These are phyloP conservation scores for Penicillium robsamsonii DNA, from an alignment of 495 filamentous ascomycete genomes.

Conservation along the genomic window DNA sequence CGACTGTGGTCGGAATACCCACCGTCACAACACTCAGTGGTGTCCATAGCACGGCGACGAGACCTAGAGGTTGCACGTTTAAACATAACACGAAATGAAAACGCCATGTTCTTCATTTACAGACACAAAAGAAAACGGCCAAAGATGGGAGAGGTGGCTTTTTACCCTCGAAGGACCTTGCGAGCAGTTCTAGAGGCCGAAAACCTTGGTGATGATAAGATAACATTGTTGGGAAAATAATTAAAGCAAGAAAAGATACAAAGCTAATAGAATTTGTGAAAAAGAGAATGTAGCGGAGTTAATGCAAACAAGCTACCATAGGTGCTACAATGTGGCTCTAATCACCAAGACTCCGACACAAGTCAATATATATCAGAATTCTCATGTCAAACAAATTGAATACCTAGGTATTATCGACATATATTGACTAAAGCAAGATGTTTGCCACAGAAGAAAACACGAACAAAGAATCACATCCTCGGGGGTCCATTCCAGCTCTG, in stretches of 20 bases:
- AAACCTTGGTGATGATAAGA: constrained; percentile 7
- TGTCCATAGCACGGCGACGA: background rate
- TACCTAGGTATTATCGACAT: background rate
- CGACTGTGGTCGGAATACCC: background rate
- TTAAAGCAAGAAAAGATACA: background rate
- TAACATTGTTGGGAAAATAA: background rate
- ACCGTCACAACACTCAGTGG: background rate
- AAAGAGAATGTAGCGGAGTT: background rate
- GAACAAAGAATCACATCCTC: background rate
- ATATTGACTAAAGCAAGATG: background rate
- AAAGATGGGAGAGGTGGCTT: background rate
- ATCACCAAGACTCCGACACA: too few species aligned
- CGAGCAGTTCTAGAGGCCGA: background rate
- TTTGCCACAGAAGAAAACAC: background rate
- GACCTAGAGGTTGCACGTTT: background rate
- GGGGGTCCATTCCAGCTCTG: background rate
- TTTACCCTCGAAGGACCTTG: background rate
- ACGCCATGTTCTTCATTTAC: background rate
- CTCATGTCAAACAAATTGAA: background rate
- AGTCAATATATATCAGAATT: background rate
- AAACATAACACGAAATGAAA: background rate
- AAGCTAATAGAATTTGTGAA: background rate
- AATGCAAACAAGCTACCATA: background rate
- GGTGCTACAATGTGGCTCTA: background rate
- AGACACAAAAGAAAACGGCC: background rate